phyloP scores from a whole-genome alignment of 2,329 filamentous ascomycete species.

The Xylaria sp. region DNA sequence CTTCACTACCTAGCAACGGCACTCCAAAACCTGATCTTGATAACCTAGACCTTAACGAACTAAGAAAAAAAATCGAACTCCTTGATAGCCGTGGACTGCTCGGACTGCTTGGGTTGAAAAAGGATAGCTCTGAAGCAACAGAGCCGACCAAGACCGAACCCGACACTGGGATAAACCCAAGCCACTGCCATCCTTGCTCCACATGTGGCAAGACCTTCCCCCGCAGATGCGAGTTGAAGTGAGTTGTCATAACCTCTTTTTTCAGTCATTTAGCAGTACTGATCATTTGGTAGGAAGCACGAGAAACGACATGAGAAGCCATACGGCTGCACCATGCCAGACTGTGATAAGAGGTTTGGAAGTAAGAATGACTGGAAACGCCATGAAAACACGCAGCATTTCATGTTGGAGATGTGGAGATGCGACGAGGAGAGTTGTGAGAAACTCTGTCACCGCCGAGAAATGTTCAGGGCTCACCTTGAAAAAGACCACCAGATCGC shows the following conservation, averaged over 20 bases:
- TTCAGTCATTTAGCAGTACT: constrained; percentile 19
- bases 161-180: constrained; percentile 26
- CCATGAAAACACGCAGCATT: constrained; percentile 85
- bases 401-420: constrained; percentile 75
- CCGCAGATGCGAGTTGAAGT: constrained; percentile 69
- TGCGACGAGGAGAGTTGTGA: constrained; percentile 70
- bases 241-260: constrained; percentile 40
- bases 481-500: constrained; percentile 57
- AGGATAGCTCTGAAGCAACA: constrained; percentile 28
- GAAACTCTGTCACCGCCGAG: constrained; percentile 66
- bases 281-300: constrained; percentile 73
- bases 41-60: constrained; percentile 11
- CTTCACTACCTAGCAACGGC: neutral
- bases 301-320: constrained; percentile 82
- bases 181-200: constrained; percentile 48
- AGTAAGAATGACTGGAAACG: constrained; percentile 96
- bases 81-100: constrained; percentile 44
- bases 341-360: constrained; percentile 80
- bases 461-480: constrained; percentile 72
- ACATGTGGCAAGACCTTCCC: constrained; percentile 59
- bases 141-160: constrained; percentile 35
- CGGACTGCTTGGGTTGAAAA: constrained; percentile 41
- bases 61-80: constrained; percentile 41
- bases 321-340: constrained; percentile 80
- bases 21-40: constrained; percentile 29